phyloP scores from a whole-genome alignment of 345 rosid species.

The Eucalyptus dawsonii region DNA sequence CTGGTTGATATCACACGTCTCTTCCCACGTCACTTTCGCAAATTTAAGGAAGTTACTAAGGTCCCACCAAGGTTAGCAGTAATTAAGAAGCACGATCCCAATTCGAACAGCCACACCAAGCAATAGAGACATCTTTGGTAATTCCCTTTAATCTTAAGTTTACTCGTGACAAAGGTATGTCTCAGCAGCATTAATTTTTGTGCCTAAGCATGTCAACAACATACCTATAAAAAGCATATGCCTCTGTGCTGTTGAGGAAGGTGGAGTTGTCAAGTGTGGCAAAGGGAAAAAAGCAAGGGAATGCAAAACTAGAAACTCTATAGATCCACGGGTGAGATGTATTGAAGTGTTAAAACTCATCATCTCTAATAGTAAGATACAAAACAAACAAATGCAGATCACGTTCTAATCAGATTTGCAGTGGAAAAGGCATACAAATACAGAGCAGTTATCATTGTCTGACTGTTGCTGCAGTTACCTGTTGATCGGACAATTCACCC shows the following conservation, averaged over 20 bases:
- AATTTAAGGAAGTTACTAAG: not conserved
- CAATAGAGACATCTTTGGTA: not conserved
- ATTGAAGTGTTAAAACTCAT: not conserved
- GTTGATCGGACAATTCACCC: not conserved
- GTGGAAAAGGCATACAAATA: not conserved
- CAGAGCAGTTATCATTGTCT: not conserved
- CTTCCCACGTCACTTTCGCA: not conserved
- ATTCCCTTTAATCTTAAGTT: not conserved
- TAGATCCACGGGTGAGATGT: not conserved
- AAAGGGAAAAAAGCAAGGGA: not conserved
- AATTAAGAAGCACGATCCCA: not conserved
- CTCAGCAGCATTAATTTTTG: not conserved
- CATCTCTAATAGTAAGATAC: not conserved
- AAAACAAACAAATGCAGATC: not conserved
- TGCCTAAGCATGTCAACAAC: not conserved
- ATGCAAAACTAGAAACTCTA: not conserved
- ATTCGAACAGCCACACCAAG: not conserved
- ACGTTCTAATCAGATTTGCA: not conserved
- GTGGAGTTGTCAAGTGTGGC: not conserved
- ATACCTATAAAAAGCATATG: not conserved
- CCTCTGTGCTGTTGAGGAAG: not conserved
- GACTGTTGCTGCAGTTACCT: not conserved
- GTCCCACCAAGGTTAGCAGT: not conserved
- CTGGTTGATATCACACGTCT: not conserved
- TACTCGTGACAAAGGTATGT: not conserved